Evolutionary conservation across 108 stramenopile species (phyloP).

Genomic region (Discostella stelligeroides): DNA sequence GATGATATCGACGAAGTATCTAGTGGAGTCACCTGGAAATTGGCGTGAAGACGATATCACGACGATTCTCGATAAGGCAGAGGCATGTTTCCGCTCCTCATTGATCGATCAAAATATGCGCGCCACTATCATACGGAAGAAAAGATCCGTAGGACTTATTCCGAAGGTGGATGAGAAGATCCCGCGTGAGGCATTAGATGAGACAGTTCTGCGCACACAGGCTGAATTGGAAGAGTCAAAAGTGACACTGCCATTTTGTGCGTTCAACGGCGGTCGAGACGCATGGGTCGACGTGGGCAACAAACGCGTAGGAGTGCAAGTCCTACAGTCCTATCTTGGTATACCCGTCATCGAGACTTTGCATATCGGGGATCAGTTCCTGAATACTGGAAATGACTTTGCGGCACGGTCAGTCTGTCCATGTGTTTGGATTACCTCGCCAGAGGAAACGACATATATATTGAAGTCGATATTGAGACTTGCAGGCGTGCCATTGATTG

Average conservation of each 20-base stretch:
- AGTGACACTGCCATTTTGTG: constrained; percentile 81
- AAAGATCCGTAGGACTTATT: constrained; percentile 85
- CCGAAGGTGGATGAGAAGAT: constrained; percentile 64
- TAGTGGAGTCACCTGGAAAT: constrained; percentile 76
- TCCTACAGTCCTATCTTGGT: constrained; percentile 80
- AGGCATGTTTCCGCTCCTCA: constrained; percentile 55
- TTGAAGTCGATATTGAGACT: constrained; percentile 82
- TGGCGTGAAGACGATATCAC: constrained; percentile 76
- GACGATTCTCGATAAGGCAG: constrained; percentile 73
- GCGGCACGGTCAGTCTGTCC: constrained; percentile 86
- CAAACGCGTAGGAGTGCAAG: constrained; percentile 89
- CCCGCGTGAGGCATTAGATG: constrained; percentile 88
- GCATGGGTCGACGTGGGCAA: constrained; percentile 94
- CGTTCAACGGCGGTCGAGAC: constrained; percentile 93
- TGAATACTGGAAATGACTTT: constrained; percentile 92
- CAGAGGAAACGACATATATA: constrained; percentile 91
- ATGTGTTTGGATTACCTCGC: constrained; percentile 92
- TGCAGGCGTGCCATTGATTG: constrained; percentile 61
- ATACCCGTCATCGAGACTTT: constrained; percentile 72
- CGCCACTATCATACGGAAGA: constrained; percentile 83
- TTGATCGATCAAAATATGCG: constrained; percentile 72
- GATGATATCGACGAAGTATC: constrained; percentile 76
- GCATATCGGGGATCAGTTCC: constrained; percentile 71
- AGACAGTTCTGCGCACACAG: constrained; percentile 83
- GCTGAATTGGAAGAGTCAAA: constrained; percentile 58